Evolutionary conservation across 2,329 filamentous ascomycete species (phyloP), one percentile per base, ranked within the genome.

Genomic region (Colletotrichum cordylinicola): DNA sequence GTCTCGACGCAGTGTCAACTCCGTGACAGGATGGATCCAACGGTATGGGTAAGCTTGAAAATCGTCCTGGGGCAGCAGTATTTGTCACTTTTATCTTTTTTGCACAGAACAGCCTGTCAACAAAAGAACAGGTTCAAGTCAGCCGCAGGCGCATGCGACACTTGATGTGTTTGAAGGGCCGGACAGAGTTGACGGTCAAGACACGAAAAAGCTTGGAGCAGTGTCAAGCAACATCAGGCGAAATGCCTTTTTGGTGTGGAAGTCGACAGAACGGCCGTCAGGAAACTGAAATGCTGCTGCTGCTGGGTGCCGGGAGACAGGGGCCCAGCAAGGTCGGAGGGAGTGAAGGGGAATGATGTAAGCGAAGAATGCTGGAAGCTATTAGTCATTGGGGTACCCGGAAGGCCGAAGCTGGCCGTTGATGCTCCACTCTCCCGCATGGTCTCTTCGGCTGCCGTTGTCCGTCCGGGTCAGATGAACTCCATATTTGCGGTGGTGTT

Each of bases 391-490:
- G 6, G 27, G 35, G 15, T 4, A 7, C 27, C 8, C 21, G n/a
- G 16, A 68, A 35, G 64, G 73, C 73, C 73, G 73, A 75, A 29
- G 70, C 73, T 75, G 73, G 73, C 73, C 73, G 70, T 8, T n/a
- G 18, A 43, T 9, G 27, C 9, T n/a, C 73, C 69, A 73, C 69
- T 29, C 24, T 72, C 12, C 62, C 61, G 35, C 55, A 61, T 31
- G 21, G 56, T 65, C 37, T 43, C 48, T 55, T 60, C 72, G 35
- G 24, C 60, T 55, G 67, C 43, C 62, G 24, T n/a, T 39, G 48
- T 70, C 68, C 58, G 21, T 56, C 21, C 31, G 35, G 58, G 18
- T 33, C 33, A 33, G 58, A 61, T 61, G 58, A 61, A 61, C 60
- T 64, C 39, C 39, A 43, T 43, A 43, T 66, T 66, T 66, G 39